Percentiles rank a stretch among this genome's conserved stretches.
phyloP scores from a whole-genome alignment of 139 green algal species.

The Micractinium sp. region DNA sequence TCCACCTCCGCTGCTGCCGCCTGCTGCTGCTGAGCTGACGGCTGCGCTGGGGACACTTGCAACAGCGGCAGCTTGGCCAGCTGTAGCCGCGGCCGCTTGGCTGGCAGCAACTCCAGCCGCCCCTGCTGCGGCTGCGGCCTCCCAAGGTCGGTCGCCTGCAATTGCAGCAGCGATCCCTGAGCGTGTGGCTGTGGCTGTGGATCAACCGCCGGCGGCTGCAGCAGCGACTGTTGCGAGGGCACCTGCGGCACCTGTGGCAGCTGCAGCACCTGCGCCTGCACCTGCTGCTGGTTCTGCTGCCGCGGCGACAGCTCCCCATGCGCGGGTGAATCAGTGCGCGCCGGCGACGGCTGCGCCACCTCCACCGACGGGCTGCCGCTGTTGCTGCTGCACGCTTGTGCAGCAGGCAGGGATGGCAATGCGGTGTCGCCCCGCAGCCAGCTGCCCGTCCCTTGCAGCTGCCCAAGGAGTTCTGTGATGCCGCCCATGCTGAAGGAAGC shows the following conservation, averaged over 20 bases:
- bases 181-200: neutral
- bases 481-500: neutral
- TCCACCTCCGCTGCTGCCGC: neutral
- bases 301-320: neutral
- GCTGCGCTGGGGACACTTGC: neutral
- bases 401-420: neutral
- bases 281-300: neutral
- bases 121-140: neutral
- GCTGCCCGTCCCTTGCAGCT: neutral
- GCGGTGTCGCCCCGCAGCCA: neutral
- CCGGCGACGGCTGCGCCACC: neutral
- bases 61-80: neutral
- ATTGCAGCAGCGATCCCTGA: neutral
- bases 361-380: neutral
- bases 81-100: neutral
- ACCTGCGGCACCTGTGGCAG: neutral
- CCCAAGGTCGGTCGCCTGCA: too few species aligned
- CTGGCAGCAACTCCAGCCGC: neutral
- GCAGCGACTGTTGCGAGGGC: neutral
- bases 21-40: neutral
- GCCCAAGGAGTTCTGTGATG: neutral
- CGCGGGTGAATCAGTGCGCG: neutral
- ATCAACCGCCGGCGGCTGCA: neutral
- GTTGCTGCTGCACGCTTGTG: neutral
- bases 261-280: neutral